Evolutionary conservation across 345 rosid genomes (phyloP), one percentile per base, ranked within the genome.

Genomic region (Bruguiera parviflora): DNA sequence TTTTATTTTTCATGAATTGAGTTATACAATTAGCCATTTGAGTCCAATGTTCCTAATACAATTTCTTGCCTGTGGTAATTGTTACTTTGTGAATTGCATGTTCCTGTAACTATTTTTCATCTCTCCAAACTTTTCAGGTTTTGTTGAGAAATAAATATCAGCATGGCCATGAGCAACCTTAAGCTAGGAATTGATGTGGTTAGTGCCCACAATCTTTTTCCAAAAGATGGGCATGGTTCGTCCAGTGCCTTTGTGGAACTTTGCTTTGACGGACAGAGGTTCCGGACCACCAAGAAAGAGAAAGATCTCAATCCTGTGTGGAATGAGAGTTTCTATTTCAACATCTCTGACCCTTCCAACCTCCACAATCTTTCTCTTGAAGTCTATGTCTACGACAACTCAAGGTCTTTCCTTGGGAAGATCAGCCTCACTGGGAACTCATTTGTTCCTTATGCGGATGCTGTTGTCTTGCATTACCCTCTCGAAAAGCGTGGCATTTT

Each of bases 251-350:
- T 79, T 60, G 91, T 95, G 9, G 99, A 95, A 86, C 92, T 92
- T 69, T 80, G 57, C 80, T 95, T 95, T 56, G 99, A 95, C 37
- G 92, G 93, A 71, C 99, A 92, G 71, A 89, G 67, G 75, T 87
- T 86, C 66, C 96, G 93, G 21, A 86, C 93, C 64, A 92, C 96
- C 10, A 80, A 90, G 74, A 95, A 95, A 79, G 96, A 95, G 49
- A 85, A 85, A 78, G 97, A 90, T 80, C 88, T 92, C 58, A 88
- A 80, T 79, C 99, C 99, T 2, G 89, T 95, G 63, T 95, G 99
- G 99, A 87, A 92, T 37, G 99, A 92, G 89, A 88, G 96, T 78
- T 89, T 92, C 85, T 90, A 84, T 86, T 95, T 95, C 87, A 92
- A 95, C 81, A 87, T 95, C 39, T 76, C 96, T 25, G 93, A 95